Evolutionary conservation across 768 basidiomycete genomes (phyloP).

Genomic region (Calocera viscosa): DNA sequence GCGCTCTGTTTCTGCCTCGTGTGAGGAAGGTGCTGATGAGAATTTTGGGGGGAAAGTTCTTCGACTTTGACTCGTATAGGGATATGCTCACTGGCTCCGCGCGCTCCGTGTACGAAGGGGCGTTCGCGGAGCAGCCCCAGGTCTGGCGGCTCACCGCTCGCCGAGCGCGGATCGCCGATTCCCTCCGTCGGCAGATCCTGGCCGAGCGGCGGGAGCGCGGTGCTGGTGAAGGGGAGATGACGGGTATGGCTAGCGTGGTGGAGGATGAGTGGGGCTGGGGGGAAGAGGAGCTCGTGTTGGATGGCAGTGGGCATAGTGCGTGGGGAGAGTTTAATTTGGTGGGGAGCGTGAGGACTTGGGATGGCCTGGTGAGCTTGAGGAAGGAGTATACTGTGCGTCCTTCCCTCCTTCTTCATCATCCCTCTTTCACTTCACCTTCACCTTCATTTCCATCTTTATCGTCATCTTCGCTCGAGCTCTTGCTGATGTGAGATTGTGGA

Average conservation of each 20-base stretch:
- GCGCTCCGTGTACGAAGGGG: slow-evolving; percentile 53
- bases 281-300: slow-evolving; percentile 52
- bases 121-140: slow-evolving; percentile 73
- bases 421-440: neutral
- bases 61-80: slow-evolving; percentile 60
- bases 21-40: slow-evolving; percentile 1
- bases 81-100: slow-evolving; percentile 34
- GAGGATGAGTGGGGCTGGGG: slow-evolving; percentile 17
- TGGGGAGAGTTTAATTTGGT: slow-evolving; percentile 79
- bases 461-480: neutral
- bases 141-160: slow-evolving; percentile 68
- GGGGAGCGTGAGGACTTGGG: slow-evolving; percentile 67
- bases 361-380: slow-evolving; percentile 67
- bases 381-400: slow-evolving; percentile 62
- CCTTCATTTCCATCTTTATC: slow-evolving; percentile 9
- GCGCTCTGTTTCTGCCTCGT: neutral
- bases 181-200: neutral
- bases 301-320: slow-evolving; percentile 78
- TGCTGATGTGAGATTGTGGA: neutral
- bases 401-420: neutral
- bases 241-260: neutral
- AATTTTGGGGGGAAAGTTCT: slow-evolving; percentile 42
- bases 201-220: neutral
- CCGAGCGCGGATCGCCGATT: slow-evolving; percentile 39
- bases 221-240: neutral